phyloP scores from a whole-genome alignment of 148 eudicot species.

The Pouteria glomerata region DNA sequence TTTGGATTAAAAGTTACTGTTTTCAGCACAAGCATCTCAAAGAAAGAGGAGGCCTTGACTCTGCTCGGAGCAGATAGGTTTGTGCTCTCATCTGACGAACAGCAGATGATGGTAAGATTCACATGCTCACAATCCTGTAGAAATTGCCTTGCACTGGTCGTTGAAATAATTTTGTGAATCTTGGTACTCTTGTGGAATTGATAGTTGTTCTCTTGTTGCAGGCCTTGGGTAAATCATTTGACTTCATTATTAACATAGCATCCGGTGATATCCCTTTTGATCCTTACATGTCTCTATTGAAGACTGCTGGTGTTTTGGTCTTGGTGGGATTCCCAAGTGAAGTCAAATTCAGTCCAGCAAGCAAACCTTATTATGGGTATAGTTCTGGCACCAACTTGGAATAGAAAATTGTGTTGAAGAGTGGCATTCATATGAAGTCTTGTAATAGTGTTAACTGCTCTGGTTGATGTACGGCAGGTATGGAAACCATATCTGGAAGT shows the following conservation, averaged over 20 bases:
- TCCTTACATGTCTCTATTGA: slow-evolving; percentile 15
- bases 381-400: too few species aligned
- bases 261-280: slow-evolving; percentile 16
- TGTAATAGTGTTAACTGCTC: too few species aligned
- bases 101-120: slow-evolving; percentile 26
- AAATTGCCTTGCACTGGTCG: too few species aligned
- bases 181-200: too few species aligned
- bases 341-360: slow-evolving; percentile 11
- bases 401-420: too few species aligned
- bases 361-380: background rate
- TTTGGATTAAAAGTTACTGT: slow-evolving; percentile 48
- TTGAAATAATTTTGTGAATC: too few species aligned
- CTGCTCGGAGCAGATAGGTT: slow-evolving; percentile 35
- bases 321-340: slow-evolving; percentile 16
- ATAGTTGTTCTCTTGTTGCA: slow-evolving; percentile 1
- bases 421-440: too few species aligned
- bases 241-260: slow-evolving; percentile 14
- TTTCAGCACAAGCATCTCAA: slow-evolving; percentile 37
- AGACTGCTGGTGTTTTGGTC: slow-evolving; percentile 14
- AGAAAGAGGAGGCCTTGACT: slow-evolving; percentile 39
- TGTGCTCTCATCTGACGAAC: slow-evolving; percentile 24
- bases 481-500: slow-evolving; percentile 16
- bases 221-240: background rate
- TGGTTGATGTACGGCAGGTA: too few species aligned
- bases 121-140: too few species aligned